Base-by-base conservation (phyloP, 257 asterid genomes). In the Solanum chmielewskii region DNA sequence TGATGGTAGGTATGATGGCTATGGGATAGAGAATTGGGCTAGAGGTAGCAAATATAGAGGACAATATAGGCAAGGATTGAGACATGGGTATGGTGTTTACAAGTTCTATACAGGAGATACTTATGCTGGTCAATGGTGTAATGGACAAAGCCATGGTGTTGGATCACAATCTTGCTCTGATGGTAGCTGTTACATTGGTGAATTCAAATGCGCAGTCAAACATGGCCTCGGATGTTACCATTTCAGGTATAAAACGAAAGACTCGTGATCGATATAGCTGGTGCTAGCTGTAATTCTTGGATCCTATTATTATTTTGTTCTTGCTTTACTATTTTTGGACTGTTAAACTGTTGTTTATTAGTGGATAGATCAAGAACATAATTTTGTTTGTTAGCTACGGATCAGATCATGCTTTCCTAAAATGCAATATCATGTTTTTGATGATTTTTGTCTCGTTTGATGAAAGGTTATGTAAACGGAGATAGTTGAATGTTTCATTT, bases 1-100 rank as follows among this genome's bases (percentile, higher is more conserved):
- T 64, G 99, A 95, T 5, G 84, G 84, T 27, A 78, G 45, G 23
- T 78, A 78, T 78, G 84, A 78, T 45, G 84, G 84, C 0, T 93
- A 92, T 86, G 99, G 98, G 37, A 93, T 96, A 86, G 99, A 96
- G 91, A 93, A 96, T 45, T 96, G 99, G 99, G 93, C 97, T 1
- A 93, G 93, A 77, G 99, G 99, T 71, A 95, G 99, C 44, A 91
- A 92, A 78, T 78, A 78, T 14, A 2, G 84, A 78, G 84, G 84
- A n/a, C 84, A 78, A 78, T 78, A 78, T 2, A 78, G 66, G 84
- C 84, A 45, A 45, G 66, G 84, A 78, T 16, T 78, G 62, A 78
- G 84, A 10, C 84, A 87, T 90, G 88, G 88, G 5, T 80, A 87
- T 87, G 88, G 88, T 39, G 85, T 87, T 47, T 87, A 87, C 74